phyloP scores from a whole-genome alignment of 2,329 filamentous ascomycete species.

The Pseudogymnoascus sp. region DNA sequence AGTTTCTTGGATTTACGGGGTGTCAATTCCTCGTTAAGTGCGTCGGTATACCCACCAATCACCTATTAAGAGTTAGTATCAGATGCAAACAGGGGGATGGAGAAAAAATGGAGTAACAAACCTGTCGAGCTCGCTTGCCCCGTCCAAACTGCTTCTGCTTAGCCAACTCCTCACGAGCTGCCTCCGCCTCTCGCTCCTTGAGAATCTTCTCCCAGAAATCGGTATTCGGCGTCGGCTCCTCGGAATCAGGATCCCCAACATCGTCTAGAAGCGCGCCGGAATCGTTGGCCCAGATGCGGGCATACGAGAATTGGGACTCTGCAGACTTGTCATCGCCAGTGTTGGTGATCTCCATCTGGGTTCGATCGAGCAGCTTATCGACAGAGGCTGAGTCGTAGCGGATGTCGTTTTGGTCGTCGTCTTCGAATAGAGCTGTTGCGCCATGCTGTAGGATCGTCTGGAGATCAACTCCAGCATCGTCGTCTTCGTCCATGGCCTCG shows the following conservation, averaged over 20 bases:
- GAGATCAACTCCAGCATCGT: constrained; percentile 68
- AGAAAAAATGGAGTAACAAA: constrained; percentile 14
- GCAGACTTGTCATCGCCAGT: constrained; percentile 53
- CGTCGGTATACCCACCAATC: constrained; percentile 12
- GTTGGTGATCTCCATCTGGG: constrained; percentile 65
- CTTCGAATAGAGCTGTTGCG: constrained; percentile 76
- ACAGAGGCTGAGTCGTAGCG: constrained; percentile 73
- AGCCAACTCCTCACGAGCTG: constrained; percentile 60
- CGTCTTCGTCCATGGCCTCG: constrained; percentile 80
- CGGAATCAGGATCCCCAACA: constrained; percentile 43
- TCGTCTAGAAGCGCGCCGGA: constrained; percentile 58
- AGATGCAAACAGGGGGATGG: neutral
- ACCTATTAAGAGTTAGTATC: constrained; percentile 8
- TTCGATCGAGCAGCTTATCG: constrained; percentile 86
- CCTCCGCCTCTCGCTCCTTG: constrained; percentile 69
- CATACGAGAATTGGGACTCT: constrained; percentile 80
- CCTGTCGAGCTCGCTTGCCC: constrained; percentile 53
- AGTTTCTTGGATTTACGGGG: neutral
- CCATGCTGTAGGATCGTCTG: constrained; percentile 85
- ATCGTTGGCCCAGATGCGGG: constrained; percentile 86
- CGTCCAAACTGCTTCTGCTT: constrained; percentile 73
- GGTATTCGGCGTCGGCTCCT: constrained; percentile 48
- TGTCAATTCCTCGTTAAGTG: constrained; percentile 13
- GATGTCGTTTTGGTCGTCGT: constrained; percentile 65
- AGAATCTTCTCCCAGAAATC: constrained; percentile 88